Evolutionary conservation across 148 eudicot genomes (phyloP).

Genomic region (Spergularia marina): DNA sequence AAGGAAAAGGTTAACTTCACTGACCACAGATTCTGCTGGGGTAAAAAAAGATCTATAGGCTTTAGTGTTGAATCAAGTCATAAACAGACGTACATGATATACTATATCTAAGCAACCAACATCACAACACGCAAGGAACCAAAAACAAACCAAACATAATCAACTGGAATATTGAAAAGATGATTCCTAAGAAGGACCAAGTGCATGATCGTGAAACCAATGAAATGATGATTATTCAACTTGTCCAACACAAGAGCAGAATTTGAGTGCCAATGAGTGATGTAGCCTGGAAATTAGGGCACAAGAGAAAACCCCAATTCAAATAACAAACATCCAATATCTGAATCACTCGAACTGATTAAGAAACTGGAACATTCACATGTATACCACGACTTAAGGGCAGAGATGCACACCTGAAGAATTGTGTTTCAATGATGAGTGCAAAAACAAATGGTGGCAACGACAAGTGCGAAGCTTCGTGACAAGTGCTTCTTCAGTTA

Average conservation of each 20-base stretch:
- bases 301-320: background rate
- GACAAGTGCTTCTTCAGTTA: constrained; percentile 97
- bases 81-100: background rate
- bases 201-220: too few relatives aligned
- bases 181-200: background rate
- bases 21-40: background rate
- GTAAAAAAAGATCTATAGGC: background rate
- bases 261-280: background rate
- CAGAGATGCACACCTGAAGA: constrained; percentile 62
- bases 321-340: background rate
- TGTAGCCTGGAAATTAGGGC: background rate
- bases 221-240: too few relatives aligned
- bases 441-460: constrained; percentile 85
- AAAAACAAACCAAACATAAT: background rate
- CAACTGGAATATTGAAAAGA: background rate
- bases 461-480: constrained; percentile 94
- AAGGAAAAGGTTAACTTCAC: background rate
- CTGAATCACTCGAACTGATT: background rate
- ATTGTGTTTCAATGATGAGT: constrained; percentile 70
- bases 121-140: background rate
- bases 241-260: too few relatives aligned
- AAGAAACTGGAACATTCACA: background rate
- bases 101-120: background rate
- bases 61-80: background rate
- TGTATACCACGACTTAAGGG: background rate